These are phyloP conservation scores for Primulina huaijiensis DNA, from an alignment of 257 asterid genomes.

Conservation along the genomic window DNA sequence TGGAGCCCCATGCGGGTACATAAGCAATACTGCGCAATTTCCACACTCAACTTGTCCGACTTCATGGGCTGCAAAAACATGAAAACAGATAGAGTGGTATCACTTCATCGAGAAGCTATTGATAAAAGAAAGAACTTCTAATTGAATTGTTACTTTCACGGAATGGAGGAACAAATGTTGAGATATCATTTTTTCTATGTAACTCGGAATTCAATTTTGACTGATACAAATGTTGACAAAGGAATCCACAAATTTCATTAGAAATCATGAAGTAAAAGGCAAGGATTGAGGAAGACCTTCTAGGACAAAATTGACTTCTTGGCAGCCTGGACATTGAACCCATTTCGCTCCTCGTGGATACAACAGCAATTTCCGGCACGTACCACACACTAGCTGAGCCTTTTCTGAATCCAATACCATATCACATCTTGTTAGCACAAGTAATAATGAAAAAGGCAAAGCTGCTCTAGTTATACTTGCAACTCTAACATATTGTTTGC, in stretches of 20 bases:
- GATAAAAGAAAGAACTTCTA: not conserved
- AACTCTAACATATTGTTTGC: not conserved
- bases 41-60: conserved; percentile 87
- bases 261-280: not conserved
- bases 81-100: not conserved
- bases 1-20: conserved; percentile 78
- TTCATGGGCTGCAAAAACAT: conserved; percentile 59
- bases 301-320: conserved; percentile 68
- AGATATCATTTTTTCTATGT: not conserved
- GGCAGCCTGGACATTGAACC: conserved; percentile 83
- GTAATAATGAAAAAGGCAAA: not conserved
- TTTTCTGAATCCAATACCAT: conserved; percentile 46
- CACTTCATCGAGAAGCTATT: not conserved
- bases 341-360: conserved; percentile 77
- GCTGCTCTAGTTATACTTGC: not conserved
- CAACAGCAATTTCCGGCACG: conserved; percentile 65
- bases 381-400: conserved; percentile 90
- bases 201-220: not conserved
- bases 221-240: conserved; percentile 8
- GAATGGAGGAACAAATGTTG: not conserved
- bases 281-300: conserved; percentile 53
- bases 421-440: conserved; percentile 13
- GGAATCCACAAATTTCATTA: not conserved
- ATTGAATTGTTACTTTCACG: not conserved
- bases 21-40: conserved; percentile 67